Conservation (phyloP, 441 rosid species). For the Gossypium armourianum region DNA sequence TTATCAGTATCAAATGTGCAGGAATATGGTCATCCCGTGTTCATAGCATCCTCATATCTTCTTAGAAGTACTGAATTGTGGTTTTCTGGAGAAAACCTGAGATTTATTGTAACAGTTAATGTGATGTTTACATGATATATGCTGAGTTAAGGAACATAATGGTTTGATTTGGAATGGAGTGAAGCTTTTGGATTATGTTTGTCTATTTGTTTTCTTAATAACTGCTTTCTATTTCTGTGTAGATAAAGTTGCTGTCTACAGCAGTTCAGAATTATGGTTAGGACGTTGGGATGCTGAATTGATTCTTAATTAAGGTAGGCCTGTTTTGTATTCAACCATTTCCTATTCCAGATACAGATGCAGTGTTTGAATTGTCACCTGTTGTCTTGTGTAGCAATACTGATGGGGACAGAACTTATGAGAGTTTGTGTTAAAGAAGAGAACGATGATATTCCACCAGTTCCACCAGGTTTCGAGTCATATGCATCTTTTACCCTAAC, state of each 20-base stretch:
- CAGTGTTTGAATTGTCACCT: neutral
- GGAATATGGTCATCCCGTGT: neutral
- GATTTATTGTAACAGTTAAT: neutral
- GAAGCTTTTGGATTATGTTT: neutral
- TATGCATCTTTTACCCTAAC: conserved; percentile 60
- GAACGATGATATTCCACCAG: conserved; percentile 68
- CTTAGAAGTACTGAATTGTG: neutral
- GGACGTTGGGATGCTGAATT: conserved; percentile 5
- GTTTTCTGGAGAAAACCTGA: neutral
- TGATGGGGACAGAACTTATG: conserved; percentile 85
- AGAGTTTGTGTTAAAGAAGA: conserved; percentile 74
- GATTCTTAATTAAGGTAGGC: conserved; percentile 10
- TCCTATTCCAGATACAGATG: conserved; percentile 7
- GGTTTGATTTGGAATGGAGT: neutral
- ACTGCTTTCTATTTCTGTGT: neutral
- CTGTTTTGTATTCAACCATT: neutral
- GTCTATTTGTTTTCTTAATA: neutral
- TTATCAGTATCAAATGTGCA: neutral
- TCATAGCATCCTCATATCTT: neutral
- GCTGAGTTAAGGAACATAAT: neutral
- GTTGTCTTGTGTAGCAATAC: conserved; percentile 24
- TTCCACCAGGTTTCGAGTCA: conserved; percentile 94
- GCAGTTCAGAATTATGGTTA: neutral
- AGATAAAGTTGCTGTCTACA: conserved; percentile 1
- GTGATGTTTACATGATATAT: neutral